Percentiles rank a stretch among this genome's conserved stretches.
Conservation (phyloP, 2,329 filamentous ascomycete species). For the Ophiocordyceps camponoti-leonardi region DNA sequence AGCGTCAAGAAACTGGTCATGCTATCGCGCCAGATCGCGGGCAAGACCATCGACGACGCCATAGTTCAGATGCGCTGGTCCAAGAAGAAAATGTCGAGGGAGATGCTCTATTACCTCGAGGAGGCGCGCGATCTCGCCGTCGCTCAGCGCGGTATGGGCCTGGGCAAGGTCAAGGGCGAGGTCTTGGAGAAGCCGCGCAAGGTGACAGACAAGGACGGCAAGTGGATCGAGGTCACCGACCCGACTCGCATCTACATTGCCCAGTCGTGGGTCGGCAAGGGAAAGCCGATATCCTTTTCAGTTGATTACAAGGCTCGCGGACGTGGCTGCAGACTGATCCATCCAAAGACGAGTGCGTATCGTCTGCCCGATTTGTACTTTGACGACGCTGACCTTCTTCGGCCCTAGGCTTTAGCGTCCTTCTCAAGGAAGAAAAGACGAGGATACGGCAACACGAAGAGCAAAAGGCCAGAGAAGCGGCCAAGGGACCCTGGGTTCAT, state of each 20-base stretch:
- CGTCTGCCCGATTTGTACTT: not conserved
- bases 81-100: slow-evolving; percentile 78
- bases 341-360: slow-evolving; percentile 58
- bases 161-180: slow-evolving; percentile 30
- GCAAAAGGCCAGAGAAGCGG: slow-evolving; percentile 55
- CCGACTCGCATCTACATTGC: slow-evolving; percentile 77
- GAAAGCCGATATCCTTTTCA: slow-evolving; percentile 37
- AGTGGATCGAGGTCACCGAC: slow-evolving; percentile 52
- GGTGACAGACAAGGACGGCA: slow-evolving; percentile 61
- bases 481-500: slow-evolving; percentile 69
- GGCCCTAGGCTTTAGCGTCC: slow-evolving; percentile 53
- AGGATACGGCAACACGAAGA: slow-evolving; percentile 67
- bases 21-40: slow-evolving; percentile 72
- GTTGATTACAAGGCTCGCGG: slow-evolving; percentile 64
- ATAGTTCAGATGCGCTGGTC: slow-evolving; percentile 90
- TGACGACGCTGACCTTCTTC: not conserved
- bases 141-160: slow-evolving; percentile 68
- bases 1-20: slow-evolving; percentile 82
- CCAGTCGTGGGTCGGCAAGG: slow-evolving; percentile 81
- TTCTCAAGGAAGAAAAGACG: slow-evolving; percentile 90
- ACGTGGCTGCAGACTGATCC: slow-evolving; percentile 46
- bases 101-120: slow-evolving; percentile 64
- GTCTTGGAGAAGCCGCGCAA: slow-evolving; percentile 21
- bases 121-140: slow-evolving; percentile 69
- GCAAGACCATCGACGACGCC: slow-evolving; percentile 87